phyloP scores from a whole-genome alignment of 2,329 filamentous ascomycete species.

The Colletotrichum abscissum region DNA sequence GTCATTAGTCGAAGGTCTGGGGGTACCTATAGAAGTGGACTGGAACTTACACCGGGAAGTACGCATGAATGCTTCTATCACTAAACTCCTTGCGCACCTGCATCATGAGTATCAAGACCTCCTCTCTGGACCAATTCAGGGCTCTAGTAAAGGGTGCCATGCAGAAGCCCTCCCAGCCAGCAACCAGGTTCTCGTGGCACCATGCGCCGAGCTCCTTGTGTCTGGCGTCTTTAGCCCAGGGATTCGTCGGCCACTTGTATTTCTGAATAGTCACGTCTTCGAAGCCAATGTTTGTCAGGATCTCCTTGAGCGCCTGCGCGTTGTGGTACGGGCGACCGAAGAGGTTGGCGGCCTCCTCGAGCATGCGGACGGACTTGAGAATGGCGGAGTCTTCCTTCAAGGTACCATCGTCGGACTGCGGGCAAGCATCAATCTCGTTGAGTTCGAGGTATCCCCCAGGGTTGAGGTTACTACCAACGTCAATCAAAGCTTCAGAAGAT shows the following conservation, averaged over 20 bases:
- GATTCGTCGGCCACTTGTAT: slow-evolving; percentile 58
- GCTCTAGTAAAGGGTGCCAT: slow-evolving; percentile 41
- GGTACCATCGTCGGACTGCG: slow-evolving; percentile 57
- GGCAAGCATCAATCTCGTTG: slow-evolving; percentile 51
- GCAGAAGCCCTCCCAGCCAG: slow-evolving; percentile 40
- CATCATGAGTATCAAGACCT: slow-evolving; percentile 38
- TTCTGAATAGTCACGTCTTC: too few relatives aligned
- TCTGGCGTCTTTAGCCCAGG: too few relatives aligned
- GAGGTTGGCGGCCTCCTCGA: background rate
- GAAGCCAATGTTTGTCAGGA: too few relatives aligned
- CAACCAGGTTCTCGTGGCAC: slow-evolving; percentile 31
- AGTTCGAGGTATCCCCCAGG: slow-evolving; percentile 57
- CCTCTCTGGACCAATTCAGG: slow-evolving; percentile 38
- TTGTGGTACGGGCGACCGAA: slow-evolving; percentile 46
- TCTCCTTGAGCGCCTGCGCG: too few relatives aligned
- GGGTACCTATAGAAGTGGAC: too few relatives aligned
- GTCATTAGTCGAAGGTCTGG: too few relatives aligned
- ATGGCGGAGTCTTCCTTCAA: too few relatives aligned
- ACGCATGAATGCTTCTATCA: slow-evolving; percentile 39
- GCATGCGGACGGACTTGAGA: background rate
- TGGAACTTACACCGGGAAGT: slow-evolving; percentile 25
- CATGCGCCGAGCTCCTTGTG: too few relatives aligned
- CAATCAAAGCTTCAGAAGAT: too few relatives aligned
- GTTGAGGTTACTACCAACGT: too few relatives aligned
- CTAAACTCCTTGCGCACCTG: slow-evolving; percentile 41